Percentiles rank a stretch among this genome's conserved stretches.
Evolutionary conservation across 306 rosid species (phyloP).

Genomic region (Lagenaria siceraria): DNA sequence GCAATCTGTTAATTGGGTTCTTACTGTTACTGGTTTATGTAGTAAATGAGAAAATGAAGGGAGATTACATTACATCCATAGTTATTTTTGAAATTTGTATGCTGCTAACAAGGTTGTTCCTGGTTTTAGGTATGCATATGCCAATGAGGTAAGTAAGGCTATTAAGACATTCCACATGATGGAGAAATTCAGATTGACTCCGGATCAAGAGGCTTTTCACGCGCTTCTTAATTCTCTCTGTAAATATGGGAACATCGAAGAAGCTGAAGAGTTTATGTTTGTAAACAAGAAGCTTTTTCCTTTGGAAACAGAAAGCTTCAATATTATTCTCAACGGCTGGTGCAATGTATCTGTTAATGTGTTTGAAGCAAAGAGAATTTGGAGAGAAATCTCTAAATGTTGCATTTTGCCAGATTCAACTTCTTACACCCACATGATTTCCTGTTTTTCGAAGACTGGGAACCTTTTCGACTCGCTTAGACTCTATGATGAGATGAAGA

Average conservation of each 20-base stretch:
- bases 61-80: background rate
- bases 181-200: slow-evolving; percentile 64
- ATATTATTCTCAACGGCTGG: slow-evolving; percentile 81
- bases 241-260: slow-evolving; percentile 56
- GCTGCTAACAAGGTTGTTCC: background rate
- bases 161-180: slow-evolving; percentile 62
- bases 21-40: background rate
- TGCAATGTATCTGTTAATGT: slow-evolving; percentile 54
- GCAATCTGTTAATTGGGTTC: background rate
- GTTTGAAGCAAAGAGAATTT: slow-evolving; percentile 69
- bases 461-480: slow-evolving; percentile 85
- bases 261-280: slow-evolving; percentile 90
- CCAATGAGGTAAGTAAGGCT: slow-evolving; percentile 40
- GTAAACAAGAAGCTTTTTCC: slow-evolving; percentile 66
- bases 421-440: slow-evolving; percentile 74
- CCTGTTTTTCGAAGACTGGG: slow-evolving; percentile 71
- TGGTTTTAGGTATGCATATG: slow-evolving; percentile 54
- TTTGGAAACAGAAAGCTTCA: slow-evolving; percentile 47
- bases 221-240: slow-evolving; percentile 55
- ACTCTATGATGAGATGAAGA: slow-evolving; percentile 80
- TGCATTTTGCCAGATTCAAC: slow-evolving; percentile 61
- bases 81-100: background rate
- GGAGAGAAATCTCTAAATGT: slow-evolving; percentile 76
- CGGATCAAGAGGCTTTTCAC: slow-evolving; percentile 56
- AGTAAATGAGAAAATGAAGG: background rate